These are phyloP conservation scores for Wallacemonas sp. DNA, from an alignment of 208 protist species.

Conservation along the genomic window DNA sequence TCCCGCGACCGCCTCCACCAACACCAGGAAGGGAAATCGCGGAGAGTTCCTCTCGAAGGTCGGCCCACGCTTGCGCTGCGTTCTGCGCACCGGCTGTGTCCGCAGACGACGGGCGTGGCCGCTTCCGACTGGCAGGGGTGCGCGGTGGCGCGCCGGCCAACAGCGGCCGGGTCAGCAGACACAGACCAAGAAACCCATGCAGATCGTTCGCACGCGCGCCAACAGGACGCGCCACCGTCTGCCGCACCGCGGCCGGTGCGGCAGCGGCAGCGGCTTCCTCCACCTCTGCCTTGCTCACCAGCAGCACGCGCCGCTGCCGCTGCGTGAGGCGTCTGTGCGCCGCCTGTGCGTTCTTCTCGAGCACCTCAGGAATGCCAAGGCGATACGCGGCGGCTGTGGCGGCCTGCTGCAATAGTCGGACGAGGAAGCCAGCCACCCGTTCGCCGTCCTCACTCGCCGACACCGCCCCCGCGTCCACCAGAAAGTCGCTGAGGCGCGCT, in stretches of 20 bases:
- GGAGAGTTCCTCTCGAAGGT: background rate
- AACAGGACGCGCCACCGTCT: constrained; percentile 22
- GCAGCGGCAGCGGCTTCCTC: background rate
- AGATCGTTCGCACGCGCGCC: constrained; percentile 22
- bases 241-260: background rate
- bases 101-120: background rate
- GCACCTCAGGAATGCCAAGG: constrained; percentile 28
- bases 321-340: constrained; percentile 12
- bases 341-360: constrained; percentile 36
- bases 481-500: background rate
- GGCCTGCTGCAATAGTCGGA: constrained; percentile 38
- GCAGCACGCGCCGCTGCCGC: constrained; percentile 6
- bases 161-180: constrained; percentile 20
- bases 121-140: too few species aligned
- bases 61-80: background rate
- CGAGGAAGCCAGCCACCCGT: constrained; percentile 19
- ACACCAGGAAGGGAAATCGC: background rate
- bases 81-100: background rate
- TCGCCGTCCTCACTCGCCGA: background rate
- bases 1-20: background rate
- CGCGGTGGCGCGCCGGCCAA: background rate
- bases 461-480: background rate
- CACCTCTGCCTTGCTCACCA: background rate
- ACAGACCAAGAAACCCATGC: constrained; percentile 32
- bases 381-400: constrained; percentile 52